phyloP scores from a whole-genome alignment of 108 stramenopile genomes.

The Nannochloropsis salina region DNA sequence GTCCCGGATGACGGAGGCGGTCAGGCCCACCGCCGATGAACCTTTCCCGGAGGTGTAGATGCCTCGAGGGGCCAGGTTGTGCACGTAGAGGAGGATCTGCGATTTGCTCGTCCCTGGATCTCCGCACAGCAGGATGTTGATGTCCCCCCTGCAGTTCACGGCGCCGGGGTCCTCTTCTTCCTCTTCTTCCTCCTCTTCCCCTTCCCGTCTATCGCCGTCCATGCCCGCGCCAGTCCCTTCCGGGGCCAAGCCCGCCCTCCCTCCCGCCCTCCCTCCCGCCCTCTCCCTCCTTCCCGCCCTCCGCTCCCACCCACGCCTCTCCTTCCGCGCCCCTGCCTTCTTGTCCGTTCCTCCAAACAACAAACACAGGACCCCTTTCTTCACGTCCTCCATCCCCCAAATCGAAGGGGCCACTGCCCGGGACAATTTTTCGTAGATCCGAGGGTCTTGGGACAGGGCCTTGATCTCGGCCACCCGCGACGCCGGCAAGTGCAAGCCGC shows the following conservation, averaged over 20 bases:
- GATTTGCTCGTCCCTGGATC: constrained; percentile 97
- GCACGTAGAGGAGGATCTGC: constrained; percentile 91
- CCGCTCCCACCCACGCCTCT: constrained; percentile 6
- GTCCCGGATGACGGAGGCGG: constrained; percentile 95
- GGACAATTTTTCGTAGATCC: constrained; percentile 68
- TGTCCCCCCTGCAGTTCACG: constrained; percentile 69
- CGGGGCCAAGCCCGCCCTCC: neutral
- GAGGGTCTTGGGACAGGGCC: constrained; percentile 56
- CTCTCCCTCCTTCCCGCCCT: constrained; percentile 11
- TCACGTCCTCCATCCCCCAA: constrained; percentile 98
- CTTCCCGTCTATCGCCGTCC: constrained; percentile 19
- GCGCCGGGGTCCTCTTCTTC: constrained; percentile 30
- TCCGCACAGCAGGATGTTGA: constrained; percentile 95
- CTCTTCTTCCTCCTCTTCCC: constrained; percentile 39
- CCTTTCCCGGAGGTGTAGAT: constrained; percentile 98
- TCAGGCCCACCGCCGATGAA: constrained; percentile 92
- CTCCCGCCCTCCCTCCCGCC: constrained; percentile 57
- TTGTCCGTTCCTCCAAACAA: constrained; percentile 86
- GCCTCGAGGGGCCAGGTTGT: constrained; percentile 89
- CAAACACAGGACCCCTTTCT: constrained; percentile 95
- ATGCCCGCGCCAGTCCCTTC: neutral
- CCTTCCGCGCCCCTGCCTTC: constrained; percentile 23
- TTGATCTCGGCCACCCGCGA: constrained; percentile 63
- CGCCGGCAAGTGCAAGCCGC: constrained; percentile 19
- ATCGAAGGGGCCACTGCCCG: constrained; percentile 85